A percentile compares a stretch with the other conserved stretches of the same genome.
Evolutionary conservation across 306 rosid genomes (phyloP).

Genomic region (Castanea mollissima): DNA sequence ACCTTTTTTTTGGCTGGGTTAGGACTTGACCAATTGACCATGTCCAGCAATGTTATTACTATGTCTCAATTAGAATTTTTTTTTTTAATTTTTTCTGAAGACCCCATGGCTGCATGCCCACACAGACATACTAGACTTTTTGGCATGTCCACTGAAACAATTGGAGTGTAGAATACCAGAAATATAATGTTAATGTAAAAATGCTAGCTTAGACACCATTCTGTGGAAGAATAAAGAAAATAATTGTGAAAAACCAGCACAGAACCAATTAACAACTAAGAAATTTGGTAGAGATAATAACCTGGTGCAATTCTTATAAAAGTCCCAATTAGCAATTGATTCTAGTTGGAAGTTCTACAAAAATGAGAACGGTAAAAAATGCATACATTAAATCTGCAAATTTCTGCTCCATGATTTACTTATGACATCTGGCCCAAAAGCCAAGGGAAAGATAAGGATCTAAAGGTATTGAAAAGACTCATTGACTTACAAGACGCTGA

Average conservation of each 20-base stretch:
- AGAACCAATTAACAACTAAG: not conserved
- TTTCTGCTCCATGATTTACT: not conserved
- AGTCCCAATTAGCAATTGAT: not conserved
- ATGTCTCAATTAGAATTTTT: no score
- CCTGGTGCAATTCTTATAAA: not conserved
- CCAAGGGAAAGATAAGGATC: not conserved
- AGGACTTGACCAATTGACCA: no score
- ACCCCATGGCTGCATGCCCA: no score
- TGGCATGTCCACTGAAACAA: no score
- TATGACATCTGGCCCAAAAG: not conserved
- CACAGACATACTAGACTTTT: no score
- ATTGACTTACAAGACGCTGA: slow-evolving; percentile 83
- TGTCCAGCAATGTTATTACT: no score
- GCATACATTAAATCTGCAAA: not conserved
- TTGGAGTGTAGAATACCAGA: not conserved
- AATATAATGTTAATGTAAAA: not conserved
- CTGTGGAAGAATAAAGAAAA: not conserved
- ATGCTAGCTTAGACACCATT: not conserved
- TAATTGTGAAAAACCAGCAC: not conserved
- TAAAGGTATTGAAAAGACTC: slow-evolving; percentile 33
- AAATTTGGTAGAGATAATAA: not conserved
- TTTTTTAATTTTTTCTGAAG: no score
- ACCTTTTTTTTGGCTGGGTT: no score
- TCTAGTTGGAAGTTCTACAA: not conserved
- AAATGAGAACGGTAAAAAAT: not conserved